Evolutionary conservation across 495 filamentous ascomycete species (phyloP).

Genomic region (Chaetomium tenue): DNA sequence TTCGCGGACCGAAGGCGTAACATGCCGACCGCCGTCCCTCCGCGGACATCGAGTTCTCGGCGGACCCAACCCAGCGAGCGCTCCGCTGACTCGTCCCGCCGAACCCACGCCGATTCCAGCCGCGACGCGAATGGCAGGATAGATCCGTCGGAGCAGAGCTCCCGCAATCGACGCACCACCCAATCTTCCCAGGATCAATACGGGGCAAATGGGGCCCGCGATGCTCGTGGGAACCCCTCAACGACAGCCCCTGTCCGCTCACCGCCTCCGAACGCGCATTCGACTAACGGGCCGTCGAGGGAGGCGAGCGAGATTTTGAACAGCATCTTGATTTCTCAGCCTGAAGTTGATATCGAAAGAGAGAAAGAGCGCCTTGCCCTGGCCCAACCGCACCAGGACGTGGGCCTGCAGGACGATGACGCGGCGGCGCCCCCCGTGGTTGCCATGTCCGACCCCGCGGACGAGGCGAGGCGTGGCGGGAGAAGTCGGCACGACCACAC

Average conservation of each 20-base stretch:
- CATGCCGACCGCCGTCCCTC: constrained; percentile 54
- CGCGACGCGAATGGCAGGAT: constrained; percentile 35
- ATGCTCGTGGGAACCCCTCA: constrained; percentile 48
- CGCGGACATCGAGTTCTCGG: constrained; percentile 57
- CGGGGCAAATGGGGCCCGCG: constrained; percentile 45
- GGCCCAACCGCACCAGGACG: constrained; percentile 53
- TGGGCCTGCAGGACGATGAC: constrained; percentile 45
- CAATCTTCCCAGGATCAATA: constrained; percentile 43
- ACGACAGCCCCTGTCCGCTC: constrained; percentile 43
- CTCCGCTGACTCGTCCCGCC: constrained; percentile 40
- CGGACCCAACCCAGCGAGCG: constrained; percentile 46
- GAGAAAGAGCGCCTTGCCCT: constrained; percentile 70
- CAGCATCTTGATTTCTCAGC: constrained; percentile 74
- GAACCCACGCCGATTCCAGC: constrained; percentile 39
- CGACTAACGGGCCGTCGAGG: constrained; percentile 53
- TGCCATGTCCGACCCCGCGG: constrained; percentile 55
- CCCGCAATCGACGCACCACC: constrained; percentile 51
- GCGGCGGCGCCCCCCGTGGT: constrained; percentile 56
- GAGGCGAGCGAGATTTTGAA: constrained; percentile 73
- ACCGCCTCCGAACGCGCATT: constrained; percentile 33
- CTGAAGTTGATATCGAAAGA: constrained; percentile 71
- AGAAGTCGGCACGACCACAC: constrained; percentile 79
- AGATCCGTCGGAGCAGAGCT: constrained; percentile 41
- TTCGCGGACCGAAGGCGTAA: constrained; percentile 41
- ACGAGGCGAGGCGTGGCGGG: constrained; percentile 58